These are phyloP conservation scores for Penicillium fuscoglaucum DNA, from an alignment of 2,329 filamentous ascomycete genomes.

Conservation along the genomic window DNA sequence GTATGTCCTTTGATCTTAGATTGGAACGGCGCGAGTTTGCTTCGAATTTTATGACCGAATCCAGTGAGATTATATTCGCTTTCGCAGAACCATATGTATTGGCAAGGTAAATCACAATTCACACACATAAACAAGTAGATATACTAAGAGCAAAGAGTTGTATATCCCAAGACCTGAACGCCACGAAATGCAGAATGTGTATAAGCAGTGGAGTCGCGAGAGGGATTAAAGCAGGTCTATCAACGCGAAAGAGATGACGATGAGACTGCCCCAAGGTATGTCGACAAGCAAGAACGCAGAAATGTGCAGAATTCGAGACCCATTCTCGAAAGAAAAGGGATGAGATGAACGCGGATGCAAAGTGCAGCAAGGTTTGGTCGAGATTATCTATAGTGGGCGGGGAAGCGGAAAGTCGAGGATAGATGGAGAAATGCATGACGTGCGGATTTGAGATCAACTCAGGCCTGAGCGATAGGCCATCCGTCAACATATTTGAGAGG, in stretches of 20 bases:
- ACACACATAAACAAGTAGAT: not conserved
- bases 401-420: not conserved
- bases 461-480: slow-evolving; percentile 32
- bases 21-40: not conserved
- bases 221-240: not conserved
- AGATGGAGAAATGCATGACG: slow-evolving; percentile 1
- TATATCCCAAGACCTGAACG: not conserved
- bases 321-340: not conserved
- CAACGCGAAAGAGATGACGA: not conserved
- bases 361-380: not conserved
- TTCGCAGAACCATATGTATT: not conserved
- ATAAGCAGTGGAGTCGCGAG: not conserved
- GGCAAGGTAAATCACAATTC: not conserved
- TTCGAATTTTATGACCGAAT: not conserved
- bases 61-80: not conserved
- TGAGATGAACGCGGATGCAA: not conserved
- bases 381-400: not conserved
- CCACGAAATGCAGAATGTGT: not conserved
- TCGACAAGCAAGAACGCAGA: not conserved
- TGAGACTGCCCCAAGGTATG: not conserved
- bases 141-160: not conserved
- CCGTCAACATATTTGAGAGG: slow-evolving; percentile 34
- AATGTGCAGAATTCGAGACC: not conserved
- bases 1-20: not conserved
- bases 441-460: slow-evolving; percentile 9